phyloP scores from a whole-genome alignment of 2,329 filamentous ascomycete genomes.

The Ascochyta koolunga region DNA sequence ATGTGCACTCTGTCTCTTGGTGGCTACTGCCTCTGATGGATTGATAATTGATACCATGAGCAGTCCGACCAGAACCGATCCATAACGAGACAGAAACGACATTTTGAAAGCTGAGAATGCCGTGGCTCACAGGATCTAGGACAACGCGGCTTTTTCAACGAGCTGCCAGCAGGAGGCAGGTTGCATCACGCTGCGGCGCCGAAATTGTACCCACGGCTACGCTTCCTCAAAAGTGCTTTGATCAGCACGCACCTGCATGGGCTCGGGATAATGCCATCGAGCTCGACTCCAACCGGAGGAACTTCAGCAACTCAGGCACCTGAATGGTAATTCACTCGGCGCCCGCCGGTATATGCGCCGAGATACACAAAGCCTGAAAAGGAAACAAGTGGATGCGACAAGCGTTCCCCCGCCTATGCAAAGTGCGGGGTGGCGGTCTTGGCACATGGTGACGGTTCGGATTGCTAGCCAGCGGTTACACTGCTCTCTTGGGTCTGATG shows the following conservation, averaged over 20 bases:
- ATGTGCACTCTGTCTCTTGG: slow-evolving; percentile 3
- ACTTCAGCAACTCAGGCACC: slow-evolving; percentile 7
- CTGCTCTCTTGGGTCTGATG: neutral
- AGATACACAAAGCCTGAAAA: slow-evolving; percentile 1
- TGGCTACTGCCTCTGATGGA: slow-evolving; percentile 10
- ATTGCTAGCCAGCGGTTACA: neutral
- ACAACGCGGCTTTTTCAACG: slow-evolving; percentile 1
- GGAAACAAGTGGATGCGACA: slow-evolving; percentile 20
- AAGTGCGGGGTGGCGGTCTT: slow-evolving; percentile 32
- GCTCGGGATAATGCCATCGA: slow-evolving; percentile 2
- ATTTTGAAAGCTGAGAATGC: neutral
- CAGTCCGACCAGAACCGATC: slow-evolving; percentile 18
- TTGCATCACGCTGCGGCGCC: neutral
- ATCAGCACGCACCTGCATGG: slow-evolving; percentile 7
- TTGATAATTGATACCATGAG: slow-evolving; percentile 14
- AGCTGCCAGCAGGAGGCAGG: neutral
- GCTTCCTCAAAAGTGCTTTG: slow-evolving; percentile 1
- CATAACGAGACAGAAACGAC: slow-evolving; percentile 12
- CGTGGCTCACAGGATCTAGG: neutral
- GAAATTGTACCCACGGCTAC: neutral
- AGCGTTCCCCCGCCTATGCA: slow-evolving; percentile 23
- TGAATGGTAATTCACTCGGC: slow-evolving; percentile 15
- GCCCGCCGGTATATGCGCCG: neutral
- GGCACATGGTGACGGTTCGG: slow-evolving; percentile 13
- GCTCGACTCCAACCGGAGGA: slow-evolving; percentile 8